A percentile compares a stretch with the other conserved stretches of the same genome.
Evolutionary conservation across 129 eudicot species (phyloP).

Genomic region (Smallanthus sonchifolius): DNA sequence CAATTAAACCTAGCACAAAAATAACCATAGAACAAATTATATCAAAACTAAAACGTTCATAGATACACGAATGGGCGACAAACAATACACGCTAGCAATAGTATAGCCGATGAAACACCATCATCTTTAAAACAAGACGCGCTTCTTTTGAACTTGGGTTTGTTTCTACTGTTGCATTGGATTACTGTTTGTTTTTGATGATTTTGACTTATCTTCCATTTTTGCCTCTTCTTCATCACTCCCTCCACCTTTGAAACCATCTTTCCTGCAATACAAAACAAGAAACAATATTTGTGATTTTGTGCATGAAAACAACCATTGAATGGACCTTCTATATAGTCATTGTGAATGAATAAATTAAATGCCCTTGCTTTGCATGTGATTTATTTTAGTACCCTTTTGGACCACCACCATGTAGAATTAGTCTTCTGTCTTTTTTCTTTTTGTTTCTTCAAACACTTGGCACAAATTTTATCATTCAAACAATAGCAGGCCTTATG

Average conservation of each 20-base stretch:
- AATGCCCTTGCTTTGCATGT: constrained; percentile 17
- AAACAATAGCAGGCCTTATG: constrained; percentile 27
- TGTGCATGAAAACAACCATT: no score
- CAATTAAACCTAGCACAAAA: constrained; percentile 22
- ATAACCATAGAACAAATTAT: constrained; percentile 11
- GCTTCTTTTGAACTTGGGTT: constrained; percentile 64
- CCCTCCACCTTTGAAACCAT: constrained; percentile 47
- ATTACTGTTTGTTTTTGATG: constrained; percentile 26
- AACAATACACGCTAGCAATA: constrained; percentile 67
- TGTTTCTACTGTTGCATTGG: constrained; percentile 67
- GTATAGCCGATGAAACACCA: constrained; percentile 64
- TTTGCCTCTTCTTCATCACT: constrained; percentile 33
- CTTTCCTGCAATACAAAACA: constrained; percentile 19
- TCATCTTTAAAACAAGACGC: constrained; percentile 56
- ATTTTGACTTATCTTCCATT: constrained; percentile 33
- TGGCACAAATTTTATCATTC: constrained; percentile 19
- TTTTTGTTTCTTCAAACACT: constrained; percentile 31
- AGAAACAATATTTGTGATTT: not conserved
- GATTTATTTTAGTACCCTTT: constrained; percentile 29
- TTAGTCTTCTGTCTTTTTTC: constrained; percentile 19
- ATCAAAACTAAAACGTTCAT: not conserved
- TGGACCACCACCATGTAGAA: constrained; percentile 32
- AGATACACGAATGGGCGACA: constrained; percentile 24
- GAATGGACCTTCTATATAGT: no score
- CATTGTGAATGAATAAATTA: constrained; percentile 2